phyloP scores from a whole-genome alignment of 2,329 filamentous ascomycete species.

The Sarocladium brachiariae region DNA sequence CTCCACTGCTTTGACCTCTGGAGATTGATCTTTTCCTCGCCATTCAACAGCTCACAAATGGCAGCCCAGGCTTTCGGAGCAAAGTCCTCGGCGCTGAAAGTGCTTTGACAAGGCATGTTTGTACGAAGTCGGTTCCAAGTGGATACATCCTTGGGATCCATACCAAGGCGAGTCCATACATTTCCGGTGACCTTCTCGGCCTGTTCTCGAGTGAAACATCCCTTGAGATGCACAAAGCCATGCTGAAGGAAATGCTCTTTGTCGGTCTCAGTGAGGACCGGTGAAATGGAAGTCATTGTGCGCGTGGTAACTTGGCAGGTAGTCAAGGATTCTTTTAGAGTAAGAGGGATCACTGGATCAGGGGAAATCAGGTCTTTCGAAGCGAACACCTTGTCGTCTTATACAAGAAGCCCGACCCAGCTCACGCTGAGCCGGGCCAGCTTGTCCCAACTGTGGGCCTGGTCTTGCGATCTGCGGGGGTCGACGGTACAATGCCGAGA shows the following conservation, averaged over 20 bases:
- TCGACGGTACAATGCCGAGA: background rate
- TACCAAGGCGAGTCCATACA: constrained; percentile 60
- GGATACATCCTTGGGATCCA: constrained; percentile 53
- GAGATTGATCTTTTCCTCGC: constrained; percentile 45
- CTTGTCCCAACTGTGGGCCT: background rate
- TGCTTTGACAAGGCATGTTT: constrained; percentile 57
- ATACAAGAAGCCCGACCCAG: background rate
- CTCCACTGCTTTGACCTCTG: constrained; percentile 47
- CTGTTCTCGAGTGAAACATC: constrained; percentile 31
- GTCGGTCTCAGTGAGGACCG: constrained; percentile 28
- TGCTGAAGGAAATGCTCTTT: constrained; percentile 34
- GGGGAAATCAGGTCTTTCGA: background rate
- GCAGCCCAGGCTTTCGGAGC: constrained; percentile 60
- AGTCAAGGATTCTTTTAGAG: no score
- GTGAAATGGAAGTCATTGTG: background rate
- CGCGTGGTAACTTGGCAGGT: no score
- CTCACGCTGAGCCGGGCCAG: background rate
- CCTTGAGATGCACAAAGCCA: constrained; percentile 28
- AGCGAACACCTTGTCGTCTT: background rate
- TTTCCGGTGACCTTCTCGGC: constrained; percentile 26
- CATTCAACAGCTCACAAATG: constrained; percentile 61
- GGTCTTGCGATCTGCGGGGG: constrained; percentile 2
- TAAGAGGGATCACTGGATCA: no score
- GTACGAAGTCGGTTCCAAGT: constrained; percentile 58
- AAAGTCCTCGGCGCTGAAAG: constrained; percentile 46